phyloP scores from a whole-genome alignment of 2,329 filamentous ascomycete genomes.

The Neocucurbitaria cava region DNA sequence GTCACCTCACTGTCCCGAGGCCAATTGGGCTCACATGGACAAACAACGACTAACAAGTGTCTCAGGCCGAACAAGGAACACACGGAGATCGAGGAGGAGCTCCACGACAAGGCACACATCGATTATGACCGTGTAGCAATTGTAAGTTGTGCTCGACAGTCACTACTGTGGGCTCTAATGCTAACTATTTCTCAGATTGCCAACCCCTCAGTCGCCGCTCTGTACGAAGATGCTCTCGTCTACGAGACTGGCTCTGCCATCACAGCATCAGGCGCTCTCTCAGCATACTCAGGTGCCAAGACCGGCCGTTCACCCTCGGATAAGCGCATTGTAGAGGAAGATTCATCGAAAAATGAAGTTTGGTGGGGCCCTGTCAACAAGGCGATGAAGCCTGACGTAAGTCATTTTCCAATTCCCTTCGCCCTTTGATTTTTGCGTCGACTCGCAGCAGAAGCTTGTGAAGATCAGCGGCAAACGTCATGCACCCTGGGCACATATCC shows the following conservation, averaged over 20 bases:
- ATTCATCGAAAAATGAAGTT: conserved; percentile 85
- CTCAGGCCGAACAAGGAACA: conserved; percentile 81
- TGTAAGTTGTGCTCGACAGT: conserved; percentile 62
- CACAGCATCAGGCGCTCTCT: conserved; percentile 92
- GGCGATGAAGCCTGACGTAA: conserved; percentile 96
- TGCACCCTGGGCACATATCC: conserved; percentile 40
- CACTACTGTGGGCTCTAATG: conserved; percentile 1
- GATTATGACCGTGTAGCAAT: conserved; percentile 99
- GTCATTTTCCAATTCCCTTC: conserved; percentile 43
- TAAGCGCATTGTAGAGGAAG: conserved; percentile 96
- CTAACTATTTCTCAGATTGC: conserved; percentile 62
- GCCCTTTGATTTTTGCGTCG: conserved; percentile 14
- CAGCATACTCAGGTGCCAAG: conserved; percentile 97
- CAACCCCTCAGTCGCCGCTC: conserved; percentile 92
- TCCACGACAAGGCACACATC: conserved; percentile 97
- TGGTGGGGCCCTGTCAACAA: conserved; percentile 99
- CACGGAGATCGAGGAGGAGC: conserved; percentile 96
- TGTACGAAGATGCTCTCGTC: conserved; percentile 98
- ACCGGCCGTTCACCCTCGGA: conserved; percentile 95
- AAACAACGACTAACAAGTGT: conserved; percentile 23
- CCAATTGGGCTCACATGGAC: not conserved
- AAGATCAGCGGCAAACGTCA: conserved; percentile 43
- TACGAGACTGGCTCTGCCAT: conserved; percentile 98
- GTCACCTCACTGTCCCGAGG: conserved; percentile 50
- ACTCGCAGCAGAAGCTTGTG: conserved; percentile 33